phyloP scores from a whole-genome alignment of 805 yeast species.

The Suhomyces sp. region DNA sequence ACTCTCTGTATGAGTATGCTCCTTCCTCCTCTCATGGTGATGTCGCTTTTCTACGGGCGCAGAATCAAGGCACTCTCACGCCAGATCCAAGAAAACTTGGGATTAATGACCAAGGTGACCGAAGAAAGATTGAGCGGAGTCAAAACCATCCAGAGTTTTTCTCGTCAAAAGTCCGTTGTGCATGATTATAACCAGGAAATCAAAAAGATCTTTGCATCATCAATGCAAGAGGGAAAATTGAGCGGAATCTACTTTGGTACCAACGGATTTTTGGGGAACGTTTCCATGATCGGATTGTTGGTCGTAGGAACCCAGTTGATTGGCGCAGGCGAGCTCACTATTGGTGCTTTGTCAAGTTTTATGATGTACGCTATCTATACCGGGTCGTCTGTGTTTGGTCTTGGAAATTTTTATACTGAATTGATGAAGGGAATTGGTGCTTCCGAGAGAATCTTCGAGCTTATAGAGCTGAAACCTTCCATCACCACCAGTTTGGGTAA shows the following conservation, averaged over 20 bases:
- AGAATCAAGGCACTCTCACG: slow-evolving; percentile 71
- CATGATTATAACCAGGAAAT: slow-evolving; percentile 72
- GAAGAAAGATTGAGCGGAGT: slow-evolving; percentile 88
- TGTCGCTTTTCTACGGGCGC: slow-evolving; percentile 81
- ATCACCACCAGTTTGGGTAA: slow-evolving; percentile 67
- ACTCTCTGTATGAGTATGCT: slow-evolving; percentile 77
- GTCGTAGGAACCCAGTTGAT: slow-evolving; percentile 84
- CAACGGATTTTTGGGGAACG: slow-evolving; percentile 82
- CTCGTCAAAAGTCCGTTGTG: slow-evolving; percentile 78
- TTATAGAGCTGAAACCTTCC: slow-evolving; percentile 71
- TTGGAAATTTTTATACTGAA: slow-evolving; percentile 89
- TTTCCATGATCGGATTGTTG: slow-evolving; percentile 71
- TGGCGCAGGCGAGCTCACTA: slow-evolving; percentile 65
- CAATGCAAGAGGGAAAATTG: slow-evolving; percentile 75
- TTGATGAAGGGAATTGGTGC: slow-evolving; percentile 98
- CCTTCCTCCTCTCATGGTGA: slow-evolving; percentile 77
- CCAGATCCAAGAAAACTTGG: slow-evolving; percentile 78
- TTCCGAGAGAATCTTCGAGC: slow-evolving; percentile 84
- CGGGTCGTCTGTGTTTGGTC: slow-evolving; percentile 87
- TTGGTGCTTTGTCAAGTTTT: slow-evolving; percentile 89
- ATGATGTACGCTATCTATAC: slow-evolving; percentile 95
- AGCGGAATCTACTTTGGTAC: slow-evolving; percentile 75
- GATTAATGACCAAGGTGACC: slow-evolving; percentile 81
- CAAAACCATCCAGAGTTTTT: slow-evolving; percentile 85
- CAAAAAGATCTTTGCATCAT: slow-evolving; percentile 58